These are phyloP conservation scores for Gossypium rotundifolium DNA, from an alignment of 345 rosid species.

Conservation along the genomic window DNA sequence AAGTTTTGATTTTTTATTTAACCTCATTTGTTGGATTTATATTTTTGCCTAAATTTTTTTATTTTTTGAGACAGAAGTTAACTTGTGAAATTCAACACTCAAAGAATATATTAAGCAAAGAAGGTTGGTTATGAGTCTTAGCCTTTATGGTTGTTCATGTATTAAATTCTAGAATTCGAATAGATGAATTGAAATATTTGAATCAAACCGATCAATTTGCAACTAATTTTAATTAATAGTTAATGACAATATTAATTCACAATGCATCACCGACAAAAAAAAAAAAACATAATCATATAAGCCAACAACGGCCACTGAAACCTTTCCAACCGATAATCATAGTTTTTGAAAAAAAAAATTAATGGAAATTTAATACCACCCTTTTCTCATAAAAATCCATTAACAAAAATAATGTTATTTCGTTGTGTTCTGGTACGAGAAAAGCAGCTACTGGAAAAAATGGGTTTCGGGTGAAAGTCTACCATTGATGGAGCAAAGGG, in stretches of 20 bases:
- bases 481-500: background rate
- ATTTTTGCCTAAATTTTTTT: rapidly evolving
- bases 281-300: background rate
- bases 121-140: too few species aligned
- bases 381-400: background rate
- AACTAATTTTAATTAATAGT: background rate
- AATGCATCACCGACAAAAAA: background rate
- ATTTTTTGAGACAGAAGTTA: too few species aligned
- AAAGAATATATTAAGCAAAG: too few species aligned
- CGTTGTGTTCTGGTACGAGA: background rate
- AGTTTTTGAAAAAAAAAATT: background rate
- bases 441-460: background rate
- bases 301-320: background rate
- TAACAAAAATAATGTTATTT: background rate
- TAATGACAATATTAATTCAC: background rate
- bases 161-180: too few species aligned
- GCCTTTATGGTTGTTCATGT: too few species aligned
- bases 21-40: rapidly evolving
- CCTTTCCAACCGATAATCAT: background rate
- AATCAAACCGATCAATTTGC: background rate
- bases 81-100: too few species aligned
- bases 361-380: background rate
- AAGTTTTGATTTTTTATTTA: too few species aligned
- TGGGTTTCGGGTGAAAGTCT: too few species aligned
- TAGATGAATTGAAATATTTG: too few species aligned